Evolutionary conservation across 2,329 filamentous ascomycete genomes (phyloP), one percentile per base, ranked within the genome.

Genomic region (Cordyceps cicadae): DNA sequence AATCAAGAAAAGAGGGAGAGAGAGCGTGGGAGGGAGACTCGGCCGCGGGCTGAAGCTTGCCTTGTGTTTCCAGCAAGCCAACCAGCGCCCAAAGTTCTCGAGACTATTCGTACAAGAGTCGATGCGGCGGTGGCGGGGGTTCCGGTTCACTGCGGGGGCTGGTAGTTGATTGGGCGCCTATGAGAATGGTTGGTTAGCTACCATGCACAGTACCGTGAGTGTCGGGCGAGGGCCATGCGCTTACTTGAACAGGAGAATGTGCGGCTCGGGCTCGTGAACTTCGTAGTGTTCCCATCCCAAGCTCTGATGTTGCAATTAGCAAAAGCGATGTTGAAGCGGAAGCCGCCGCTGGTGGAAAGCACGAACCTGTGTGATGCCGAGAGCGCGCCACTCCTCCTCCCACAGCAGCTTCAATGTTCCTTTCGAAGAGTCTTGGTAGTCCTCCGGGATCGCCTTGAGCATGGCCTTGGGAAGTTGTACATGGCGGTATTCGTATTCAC

Each of bases 251-350:
- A 99, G 84, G 60, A 99, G 83, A 70, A 99, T 99, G 75, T 99
- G 94, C 66, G 94, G 94, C 78, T 99, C 94, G 49, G 94, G 94
- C 75, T 97, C 94, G 75, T 99, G 94, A 59, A 99, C 94, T 76
- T 99, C 94, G 73, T 99, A 99, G 75, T 99, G 94, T 74, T 97
- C 93, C 94, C 94, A 99, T 62, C 94, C 94, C 70, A 99, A 80
- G 79, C 93, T 97, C 92, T 97, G 72, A 54, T 50, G 17, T 21
- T 45, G 5, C 9, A 2, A 48, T 58, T 46, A 51, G 43, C 48
- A 45, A 57, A 50, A 50, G 12, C 45, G 39, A 26, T 50, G 24
- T 53, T 19, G 48, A 49, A 26, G 46, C 34, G 32, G 43, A 21
- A 21, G 7, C 29, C n/a, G 41, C 51, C 43, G 21, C 54, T 29